Conservation (phyloP, 129 eudicot genomes). For the Centella asiatica region DNA sequence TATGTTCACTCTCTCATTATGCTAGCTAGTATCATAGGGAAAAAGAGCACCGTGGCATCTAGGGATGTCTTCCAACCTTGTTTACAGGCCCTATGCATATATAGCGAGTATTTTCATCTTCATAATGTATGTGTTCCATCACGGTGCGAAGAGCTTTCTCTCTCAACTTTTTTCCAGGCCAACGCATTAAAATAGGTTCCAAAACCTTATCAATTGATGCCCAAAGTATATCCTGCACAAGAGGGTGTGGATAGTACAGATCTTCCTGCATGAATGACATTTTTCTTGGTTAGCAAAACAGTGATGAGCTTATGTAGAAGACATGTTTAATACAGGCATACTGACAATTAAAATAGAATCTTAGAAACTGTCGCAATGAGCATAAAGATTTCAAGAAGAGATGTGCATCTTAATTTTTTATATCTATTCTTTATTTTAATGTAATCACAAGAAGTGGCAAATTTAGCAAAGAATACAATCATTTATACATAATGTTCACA, state of each 20-base stretch:
- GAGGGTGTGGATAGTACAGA: conserved; percentile 88
- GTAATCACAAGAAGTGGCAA: too few species aligned
- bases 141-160: conserved; percentile 62
- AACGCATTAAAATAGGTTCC: conserved; percentile 71
- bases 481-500: neutral
- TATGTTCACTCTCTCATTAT: neutral
- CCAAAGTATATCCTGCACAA: conserved; percentile 85
- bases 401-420: neutral
- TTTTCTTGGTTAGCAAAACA: neutral
- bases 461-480: neutral
- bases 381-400: neutral
- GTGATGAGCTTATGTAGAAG: too few species aligned
- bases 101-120: conserved; percentile 89
- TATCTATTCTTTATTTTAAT: too few species aligned
- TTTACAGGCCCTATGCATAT: conserved; percentile 90
- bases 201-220: conserved; percentile 59
- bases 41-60: neutral
- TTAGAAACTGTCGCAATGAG: too few species aligned
- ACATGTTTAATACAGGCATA: neutral
- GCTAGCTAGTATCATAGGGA: neutral
- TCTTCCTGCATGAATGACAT: conserved; percentile 62
- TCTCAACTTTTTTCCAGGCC: conserved; percentile 89
- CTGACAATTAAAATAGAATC: neutral
- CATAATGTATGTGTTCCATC: conserved; percentile 90
- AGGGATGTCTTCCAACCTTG: conserved; percentile 37